phyloP scores from a whole-genome alignment of 2,329 filamentous ascomycete genomes.

The Fusarium lyarnte region DNA sequence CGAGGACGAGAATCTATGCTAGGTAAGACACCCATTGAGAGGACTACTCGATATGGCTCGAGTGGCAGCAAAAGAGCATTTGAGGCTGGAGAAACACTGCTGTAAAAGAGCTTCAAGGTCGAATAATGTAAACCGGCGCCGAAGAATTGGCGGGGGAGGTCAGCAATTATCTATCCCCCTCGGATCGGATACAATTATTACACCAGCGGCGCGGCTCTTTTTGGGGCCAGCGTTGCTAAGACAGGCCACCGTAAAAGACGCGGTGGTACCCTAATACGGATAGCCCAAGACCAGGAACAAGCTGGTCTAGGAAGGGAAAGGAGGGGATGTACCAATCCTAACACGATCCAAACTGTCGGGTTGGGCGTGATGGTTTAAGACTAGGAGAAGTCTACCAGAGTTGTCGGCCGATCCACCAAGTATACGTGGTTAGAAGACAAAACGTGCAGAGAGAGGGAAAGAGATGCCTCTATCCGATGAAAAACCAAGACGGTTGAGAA shows the following conservation, averaged over 20 bases:
- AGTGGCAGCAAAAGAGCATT: constrained; percentile 40
- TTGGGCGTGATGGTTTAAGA: constrained; percentile 33
- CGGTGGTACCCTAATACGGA: constrained; percentile 41
- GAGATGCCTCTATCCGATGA: constrained; percentile 8
- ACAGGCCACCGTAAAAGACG: constrained; percentile 42
- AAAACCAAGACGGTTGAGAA: constrained; percentile 14
- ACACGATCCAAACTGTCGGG: constrained; percentile 45
- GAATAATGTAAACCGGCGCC: constrained; percentile 27
- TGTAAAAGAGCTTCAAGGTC: constrained; percentile 26
- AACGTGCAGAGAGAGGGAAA: constrained; percentile 20
- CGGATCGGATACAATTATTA: constrained; percentile 40
- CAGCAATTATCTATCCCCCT: constrained; percentile 42
- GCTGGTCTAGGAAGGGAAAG: constrained; percentile 39
- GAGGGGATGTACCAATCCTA: constrained; percentile 44
- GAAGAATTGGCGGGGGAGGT: constrained; percentile 31
- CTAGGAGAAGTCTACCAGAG: constrained; percentile 28
- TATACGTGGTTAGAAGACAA: constrained; percentile 13
- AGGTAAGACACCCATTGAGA: constrained; percentile 67
- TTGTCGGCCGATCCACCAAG: constrained; percentile 31
- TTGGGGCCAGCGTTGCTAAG: constrained; percentile 37
- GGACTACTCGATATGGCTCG: constrained; percentile 44
- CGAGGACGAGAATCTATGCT: constrained; percentile 60
- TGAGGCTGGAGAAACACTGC: constrained; percentile 24
- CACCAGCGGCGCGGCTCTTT: constrained; percentile 42
- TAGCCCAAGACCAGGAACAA: constrained; percentile 41